Evolutionary conservation across 805 yeast genomes (phyloP).

Genomic region (Metschnikowia picachoensis): DNA sequence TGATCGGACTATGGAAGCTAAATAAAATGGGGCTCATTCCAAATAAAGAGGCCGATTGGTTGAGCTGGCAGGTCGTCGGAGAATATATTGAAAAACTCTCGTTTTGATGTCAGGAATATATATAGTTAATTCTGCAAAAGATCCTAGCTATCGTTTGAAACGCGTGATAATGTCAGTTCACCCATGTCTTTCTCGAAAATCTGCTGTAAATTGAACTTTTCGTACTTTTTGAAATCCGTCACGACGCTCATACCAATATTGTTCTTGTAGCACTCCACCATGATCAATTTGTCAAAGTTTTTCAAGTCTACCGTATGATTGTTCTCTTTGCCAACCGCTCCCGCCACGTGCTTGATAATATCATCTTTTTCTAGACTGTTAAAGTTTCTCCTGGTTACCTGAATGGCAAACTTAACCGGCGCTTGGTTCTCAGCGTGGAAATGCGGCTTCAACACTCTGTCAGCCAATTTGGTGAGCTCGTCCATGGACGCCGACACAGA

Average conservation of each 20-base stretch:
- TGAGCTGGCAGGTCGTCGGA: slow-evolving; percentile 66
- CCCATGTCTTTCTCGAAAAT: slow-evolving; percentile 51
- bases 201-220: slow-evolving; percentile 78
- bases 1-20: slow-evolving; percentile 80
- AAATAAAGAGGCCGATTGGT: slow-evolving; percentile 84
- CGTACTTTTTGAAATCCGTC: slow-evolving; percentile 54
- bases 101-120: neutral
- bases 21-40: slow-evolving; percentile 90
- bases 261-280: slow-evolving; percentile 86
- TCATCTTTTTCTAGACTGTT: slow-evolving; percentile 65
- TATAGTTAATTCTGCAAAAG: neutral
- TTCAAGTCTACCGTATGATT: slow-evolving; percentile 80
- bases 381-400: slow-evolving; percentile 75
- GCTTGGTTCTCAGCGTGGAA: slow-evolving; percentile 49
- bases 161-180: slow-evolving; percentile 15
- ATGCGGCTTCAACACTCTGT: slow-evolving; percentile 59
- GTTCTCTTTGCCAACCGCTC: slow-evolving; percentile 61
- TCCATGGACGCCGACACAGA: slow-evolving; percentile 71
- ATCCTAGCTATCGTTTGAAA: slow-evolving; percentile 3
- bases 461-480: slow-evolving; percentile 60
- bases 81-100: slow-evolving; percentile 9
- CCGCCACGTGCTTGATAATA: slow-evolving; percentile 71
- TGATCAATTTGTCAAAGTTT: slow-evolving; percentile 67
- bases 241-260: slow-evolving; percentile 87
- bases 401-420: slow-evolving; percentile 67